These are phyloP conservation scores for Scheffersomyces lignicola DNA, from an alignment of 1,139 yeast species.

Conservation along the genomic window DNA sequence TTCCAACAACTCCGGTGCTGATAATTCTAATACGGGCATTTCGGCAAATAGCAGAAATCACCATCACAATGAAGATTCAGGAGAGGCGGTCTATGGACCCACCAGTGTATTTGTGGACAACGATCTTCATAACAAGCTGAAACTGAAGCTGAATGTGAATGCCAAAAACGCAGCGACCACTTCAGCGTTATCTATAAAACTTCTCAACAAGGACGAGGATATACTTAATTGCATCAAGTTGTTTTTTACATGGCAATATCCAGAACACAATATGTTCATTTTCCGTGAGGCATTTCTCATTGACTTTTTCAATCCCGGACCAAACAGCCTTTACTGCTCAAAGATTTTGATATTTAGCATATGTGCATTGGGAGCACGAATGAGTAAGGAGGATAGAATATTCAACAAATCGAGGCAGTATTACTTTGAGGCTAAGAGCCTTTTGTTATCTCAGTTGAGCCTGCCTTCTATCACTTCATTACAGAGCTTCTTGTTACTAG, in stretches of 20 bases:
- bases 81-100: conserved; percentile 47
- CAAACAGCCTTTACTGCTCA: conserved; percentile 50
- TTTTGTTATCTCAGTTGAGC: conserved; percentile 41
- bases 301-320: conserved; percentile 54
- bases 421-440: conserved; percentile 46
- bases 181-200: conserved; percentile 7
- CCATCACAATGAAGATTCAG: conserved; percentile 20
- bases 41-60: background rate
- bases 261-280: conserved; percentile 61
- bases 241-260: conserved; percentile 66
- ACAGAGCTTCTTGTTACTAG: conserved; percentile 51
- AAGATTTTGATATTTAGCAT: conserved; percentile 52
- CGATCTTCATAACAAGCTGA: conserved; percentile 22
- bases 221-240: conserved; percentile 52
- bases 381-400: conserved; percentile 45
- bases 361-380: conserved; percentile 56
- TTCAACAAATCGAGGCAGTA: conserved; percentile 39
- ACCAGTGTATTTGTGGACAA: conserved; percentile 49
- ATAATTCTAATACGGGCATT: too few relatives aligned
- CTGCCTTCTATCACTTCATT: conserved; percentile 44
- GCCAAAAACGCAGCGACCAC: conserved; percentile 17
- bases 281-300: conserved; percentile 65
- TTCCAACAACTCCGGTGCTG: background rate
- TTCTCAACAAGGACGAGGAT: conserved; percentile 38
- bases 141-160: conserved; percentile 18